Evolutionary conservation across 805 yeast genomes (phyloP), one percentile per base, ranked within the genome.

Genomic region (Myxozyma neglecta): DNA sequence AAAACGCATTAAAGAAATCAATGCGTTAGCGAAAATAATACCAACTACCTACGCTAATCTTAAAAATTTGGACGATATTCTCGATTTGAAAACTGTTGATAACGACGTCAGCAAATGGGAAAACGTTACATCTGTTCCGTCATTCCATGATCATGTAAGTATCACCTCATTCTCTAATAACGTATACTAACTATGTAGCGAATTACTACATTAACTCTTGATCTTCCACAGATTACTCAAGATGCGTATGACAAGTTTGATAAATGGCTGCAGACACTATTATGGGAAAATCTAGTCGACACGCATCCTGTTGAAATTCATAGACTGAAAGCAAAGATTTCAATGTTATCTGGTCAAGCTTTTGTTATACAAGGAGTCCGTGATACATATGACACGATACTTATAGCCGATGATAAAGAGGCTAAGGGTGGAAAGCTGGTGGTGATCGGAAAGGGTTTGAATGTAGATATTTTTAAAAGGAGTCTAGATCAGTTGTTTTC

Each of bases 331-430:
- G 98, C 97, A 0, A 73, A 89, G 9, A 65, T 91, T 7, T 80
- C 85, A 1, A 69, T 72, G n/a, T 70, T 73, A 7, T 72, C 71
- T 1, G 70, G 73, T 2, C 68, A 72, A 5, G 84, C 81, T 24
- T 80, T 82, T 65, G 88, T 91, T 7, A 75, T 94, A 10, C 99
- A 94, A 73, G 98, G 96, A 11, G 99, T 94, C 0, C 80, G 98
- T 62, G 94, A 91, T 58, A 90, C 96, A 0, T 94, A 90, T 74
- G 99, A 94, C 65, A 78, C 90, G 2, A 79, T 86, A 29, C 67
- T 35, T 77, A 77, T 6, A 77, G 76, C 1, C 3, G 77, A 79
- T 4, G 80, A 76, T 0, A 71, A 77, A 1, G 69, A 11, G 39
- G 32, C 37, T 3, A 24, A 46, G 11, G 40, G 68, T 36, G 84